Evolutionary conservation across 306 rosid species (phyloP).

Genomic region (Quercus engelmannii): DNA sequence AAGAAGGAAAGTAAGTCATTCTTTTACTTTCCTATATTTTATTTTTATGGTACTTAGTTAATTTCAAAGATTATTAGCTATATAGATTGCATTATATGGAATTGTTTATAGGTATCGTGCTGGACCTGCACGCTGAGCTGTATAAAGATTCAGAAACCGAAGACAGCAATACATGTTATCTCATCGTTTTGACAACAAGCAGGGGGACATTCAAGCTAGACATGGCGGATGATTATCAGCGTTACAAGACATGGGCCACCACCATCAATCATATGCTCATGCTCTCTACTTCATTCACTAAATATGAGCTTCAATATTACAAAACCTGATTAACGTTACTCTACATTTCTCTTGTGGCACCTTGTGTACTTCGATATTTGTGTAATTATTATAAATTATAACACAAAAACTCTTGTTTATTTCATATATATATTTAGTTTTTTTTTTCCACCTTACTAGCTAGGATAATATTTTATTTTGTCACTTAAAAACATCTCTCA

Average conservation of each 20-base stretch:
- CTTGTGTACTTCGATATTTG: not conserved
- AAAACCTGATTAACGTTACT: not conserved
- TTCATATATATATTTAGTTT: not conserved
- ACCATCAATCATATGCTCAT: slow-evolving; percentile 74
- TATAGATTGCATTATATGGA: not conserved
- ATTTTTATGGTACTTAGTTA: not conserved
- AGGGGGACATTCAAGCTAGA: slow-evolving; percentile 82
- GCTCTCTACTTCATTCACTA: slow-evolving; percentile 64
- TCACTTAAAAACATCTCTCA: no score
- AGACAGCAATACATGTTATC: slow-evolving; percentile 63
- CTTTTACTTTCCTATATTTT: not conserved
- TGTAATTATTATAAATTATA: not conserved
- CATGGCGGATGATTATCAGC: slow-evolving; percentile 66
- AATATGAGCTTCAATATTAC: slow-evolving; percentile 43
- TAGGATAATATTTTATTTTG: no score
- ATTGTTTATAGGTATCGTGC: slow-evolving; percentile 36
- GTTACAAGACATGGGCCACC: slow-evolving; percentile 69
- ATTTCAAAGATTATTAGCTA: not conserved
- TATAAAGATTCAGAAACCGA: slow-evolving; percentile 62
- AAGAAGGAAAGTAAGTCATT: slow-evolving; percentile 66
- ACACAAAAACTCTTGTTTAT: no score
- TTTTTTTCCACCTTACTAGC: not conserved
- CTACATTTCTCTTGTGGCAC: not conserved
- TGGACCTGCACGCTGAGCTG: slow-evolving; percentile 69
- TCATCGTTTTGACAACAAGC: slow-evolving; percentile 63